phyloP scores from a whole-genome alignment of 2,329 filamentous ascomycete species.

The Beauveria australis region DNA sequence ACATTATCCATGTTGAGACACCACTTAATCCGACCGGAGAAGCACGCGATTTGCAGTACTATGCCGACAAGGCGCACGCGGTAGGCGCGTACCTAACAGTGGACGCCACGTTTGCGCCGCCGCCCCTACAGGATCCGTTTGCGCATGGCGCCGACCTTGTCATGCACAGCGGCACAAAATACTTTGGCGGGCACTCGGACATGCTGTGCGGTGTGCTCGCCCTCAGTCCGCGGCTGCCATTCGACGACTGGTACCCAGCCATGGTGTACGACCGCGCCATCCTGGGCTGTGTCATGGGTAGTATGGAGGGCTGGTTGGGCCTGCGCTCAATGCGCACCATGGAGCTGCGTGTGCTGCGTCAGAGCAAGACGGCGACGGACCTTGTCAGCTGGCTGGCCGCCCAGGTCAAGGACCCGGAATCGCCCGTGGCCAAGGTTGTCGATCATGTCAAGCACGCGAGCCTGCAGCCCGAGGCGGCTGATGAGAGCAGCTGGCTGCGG shows the following conservation, averaged over 20 bases:
- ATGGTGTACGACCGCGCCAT: conserved; percentile 64
- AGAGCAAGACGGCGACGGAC: conserved; percentile 60
- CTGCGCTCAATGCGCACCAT: conserved; percentile 79
- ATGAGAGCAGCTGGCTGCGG: conserved; percentile 61
- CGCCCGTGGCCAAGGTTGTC: conserved; percentile 45
- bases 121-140: conserved; percentile 82
- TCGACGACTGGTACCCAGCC: conserved; percentile 46
- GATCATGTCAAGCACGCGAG: conserved; percentile 65
- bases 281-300: conserved; percentile 80
- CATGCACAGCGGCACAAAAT: conserved; percentile 94
- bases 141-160: conserved; percentile 71
- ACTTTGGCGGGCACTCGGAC: conserved; percentile 91
- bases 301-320: conserved; percentile 85
- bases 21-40: conserved; percentile 86
- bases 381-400: conserved; percentile 65
- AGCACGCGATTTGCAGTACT: conserved; percentile 63
- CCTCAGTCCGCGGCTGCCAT: conserved; percentile 39
- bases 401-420: conserved; percentile 33
- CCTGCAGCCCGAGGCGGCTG: conserved; percentile 56
- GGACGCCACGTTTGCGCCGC: conserved; percentile 88
- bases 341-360: conserved; percentile 70
- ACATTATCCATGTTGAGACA: conserved; percentile 87
- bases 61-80: conserved; percentile 62
- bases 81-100: conserved; percentile 71
- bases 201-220: conserved; percentile 81